Base-by-base conservation (phyloP, 2,329 filamentous ascomycete genomes). In the Mariannaea elegans region DNA sequence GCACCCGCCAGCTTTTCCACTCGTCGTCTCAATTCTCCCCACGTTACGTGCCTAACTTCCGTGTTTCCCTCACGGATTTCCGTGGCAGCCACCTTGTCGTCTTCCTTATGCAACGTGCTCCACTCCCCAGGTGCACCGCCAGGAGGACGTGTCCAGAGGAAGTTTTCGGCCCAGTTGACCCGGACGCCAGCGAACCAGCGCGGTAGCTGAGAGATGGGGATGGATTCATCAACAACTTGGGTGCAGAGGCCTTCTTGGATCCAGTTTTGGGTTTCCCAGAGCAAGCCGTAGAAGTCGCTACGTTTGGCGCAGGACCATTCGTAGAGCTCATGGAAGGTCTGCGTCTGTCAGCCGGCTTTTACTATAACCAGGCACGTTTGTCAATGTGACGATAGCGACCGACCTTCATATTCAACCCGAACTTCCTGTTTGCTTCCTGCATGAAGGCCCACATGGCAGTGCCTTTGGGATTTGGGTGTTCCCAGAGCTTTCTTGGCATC, bases 161-260 rank as follows among this genome's bases (percentile, higher is more conserved):
- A 76, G 71, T 95, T 96, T 77, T 96, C 92, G 5, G 91, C 89
- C 72, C 89, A 94, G 70, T 93, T 96, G 67, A 95, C 75, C 5
- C 80, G 77, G 1, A 93, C 82, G 27, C 92, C 92, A 1, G 86
- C 78, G 73, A 95, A 96, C 92, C 92, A 96, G 38, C 81, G 77
- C 0, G 92, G 92, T 5, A 94, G 82, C 14, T 81, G 80, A 61
- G 92, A 88, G 73, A 96, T 92, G 2, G 88, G 86, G 2, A 84
- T 81, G 1, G 79, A 80, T 68, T 92, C 88, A 71, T 96, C 91
- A 3, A 95, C 88, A 1, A 90, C 86, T 9, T 71, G 75, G 0
- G 75, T 76, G 70, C 85, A 87, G 4, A 74, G 76, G 27, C 91
- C 91, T 32, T 84, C 81, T 67, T 92, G 81, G 63, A 93, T 87